phyloP scores from a whole-genome alignment of 306 rosid genomes.

The Rubus parviflorus region DNA sequence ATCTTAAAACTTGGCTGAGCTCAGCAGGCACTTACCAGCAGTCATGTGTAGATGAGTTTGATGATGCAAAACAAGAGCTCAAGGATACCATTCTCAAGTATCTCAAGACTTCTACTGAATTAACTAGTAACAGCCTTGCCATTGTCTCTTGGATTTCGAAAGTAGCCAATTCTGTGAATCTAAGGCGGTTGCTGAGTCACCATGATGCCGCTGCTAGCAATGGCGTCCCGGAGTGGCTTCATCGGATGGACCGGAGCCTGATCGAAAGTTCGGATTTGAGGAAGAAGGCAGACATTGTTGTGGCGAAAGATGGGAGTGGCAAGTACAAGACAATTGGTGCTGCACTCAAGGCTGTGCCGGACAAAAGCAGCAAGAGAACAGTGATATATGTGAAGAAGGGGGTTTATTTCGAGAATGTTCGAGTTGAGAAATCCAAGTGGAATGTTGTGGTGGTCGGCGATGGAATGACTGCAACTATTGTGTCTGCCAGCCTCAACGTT shows the following conservation, averaged over 20 bases:
- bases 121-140: conserved; percentile 78
- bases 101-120: conserved; percentile 59
- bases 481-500: conserved; percentile 52
- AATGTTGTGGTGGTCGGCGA: conserved; percentile 78
- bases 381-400: conserved; percentile 76
- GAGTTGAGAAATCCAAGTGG: conserved; percentile 64
- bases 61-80: conserved; percentile 30
- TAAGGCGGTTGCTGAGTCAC: conserved; percentile 37
- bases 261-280: conserved; percentile 31
- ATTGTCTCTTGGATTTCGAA: conserved; percentile 54
- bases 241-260: conserved; percentile 25
- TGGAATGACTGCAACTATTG: conserved; percentile 60
- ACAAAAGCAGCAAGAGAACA: conserved; percentile 51
- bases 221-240: conserved; percentile 39
- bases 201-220: background rate
- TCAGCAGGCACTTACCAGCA: conserved; percentile 71
- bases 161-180: conserved; percentile 25
- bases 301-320: conserved; percentile 55
- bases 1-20: conserved; percentile 74
- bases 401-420: conserved; percentile 57
- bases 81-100: conserved; percentile 11
- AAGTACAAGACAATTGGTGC: conserved; percentile 50
- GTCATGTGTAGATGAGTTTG: conserved; percentile 66
- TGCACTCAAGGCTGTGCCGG: conserved; percentile 58
- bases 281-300: conserved; percentile 39